These are phyloP conservation scores for Lentinula lateritia DNA, from an alignment of 768 basidiomycete genomes.

Conservation along the genomic window DNA sequence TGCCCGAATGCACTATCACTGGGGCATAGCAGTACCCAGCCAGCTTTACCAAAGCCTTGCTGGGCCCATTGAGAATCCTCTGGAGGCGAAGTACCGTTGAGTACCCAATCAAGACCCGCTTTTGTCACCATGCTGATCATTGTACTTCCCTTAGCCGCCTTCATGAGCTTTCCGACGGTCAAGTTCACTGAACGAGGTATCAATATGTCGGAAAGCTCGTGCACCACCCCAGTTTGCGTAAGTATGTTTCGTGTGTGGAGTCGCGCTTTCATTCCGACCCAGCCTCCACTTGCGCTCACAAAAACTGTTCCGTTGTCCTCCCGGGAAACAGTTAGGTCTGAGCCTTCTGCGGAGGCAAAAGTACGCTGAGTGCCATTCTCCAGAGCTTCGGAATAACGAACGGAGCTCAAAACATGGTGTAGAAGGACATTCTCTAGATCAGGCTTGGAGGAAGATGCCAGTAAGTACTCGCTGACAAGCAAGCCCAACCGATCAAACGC, in stretches of 20 bases:
- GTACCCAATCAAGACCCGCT: slow-evolving; percentile 86
- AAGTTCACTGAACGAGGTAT: slow-evolving; percentile 85
- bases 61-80: slow-evolving; percentile 64
- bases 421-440: slow-evolving; percentile 81
- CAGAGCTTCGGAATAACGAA: slow-evolving; percentile 66
- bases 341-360: slow-evolving; percentile 81
- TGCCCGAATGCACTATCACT: slow-evolving; percentile 88
- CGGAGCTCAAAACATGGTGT: slow-evolving; percentile 78
- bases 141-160: slow-evolving; percentile 82
- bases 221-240: slow-evolving; percentile 86
- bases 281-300: slow-evolving; percentile 69
- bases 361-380: slow-evolving; percentile 63
- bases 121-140: slow-evolving; percentile 82
- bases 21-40: slow-evolving; percentile 91
- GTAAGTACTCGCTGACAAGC: slow-evolving; percentile 82
- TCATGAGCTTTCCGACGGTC: slow-evolving; percentile 84
- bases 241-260: slow-evolving; percentile 62
- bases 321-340: slow-evolving; percentile 68
- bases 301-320: slow-evolving; percentile 44
- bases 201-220: slow-evolving; percentile 79
- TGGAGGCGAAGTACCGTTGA: slow-evolving; percentile 80
- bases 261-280: slow-evolving; percentile 62
- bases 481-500: slow-evolving; percentile 84
- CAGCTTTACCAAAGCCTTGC: slow-evolving; percentile 36
- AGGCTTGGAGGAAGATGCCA: slow-evolving; percentile 67